Base-by-base conservation (phyloP, 2,329 filamentous ascomycete genomes). In the Onygenales sp. region DNA sequence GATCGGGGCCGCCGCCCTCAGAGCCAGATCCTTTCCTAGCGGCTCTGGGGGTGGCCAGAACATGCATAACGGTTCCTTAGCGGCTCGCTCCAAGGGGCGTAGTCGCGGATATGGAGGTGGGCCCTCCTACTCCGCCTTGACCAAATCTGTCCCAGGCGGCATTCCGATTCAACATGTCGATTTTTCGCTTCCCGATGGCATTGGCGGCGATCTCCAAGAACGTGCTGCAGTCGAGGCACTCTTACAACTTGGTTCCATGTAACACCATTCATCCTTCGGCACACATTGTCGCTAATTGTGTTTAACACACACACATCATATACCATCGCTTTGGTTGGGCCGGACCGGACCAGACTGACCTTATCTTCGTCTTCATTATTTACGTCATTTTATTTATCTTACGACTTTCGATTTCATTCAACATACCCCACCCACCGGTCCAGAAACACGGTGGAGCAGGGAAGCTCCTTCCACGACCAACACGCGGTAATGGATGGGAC, bases 1-100 rank as follows among this genome's bases (percentile, higher is more conserved):
- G 51, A 86, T 95, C 57, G 92, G 90, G 52, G 88, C 91, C 33
- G 89, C 87, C 52, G 88, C 88, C 59, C 79, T 96, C 61, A 84
- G 91, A 72, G 84, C 77, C 70, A 80, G 72, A 73, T 83, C 69
- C 65, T 74, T 73, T 62, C 69, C 65, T 63, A 69, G 60, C 67
- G 76, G 68, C 70, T 76, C 65, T 53, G 67, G 67, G 36, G 71
- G 72, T 51, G 70, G 69, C 52, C 5, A 14, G 10, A 36, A 48
- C 21, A 39, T 48, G 7, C 21, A 37, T 32, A 39, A 48, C 14
- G 27, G 58, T 63, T n/a, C 48, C 48, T 72, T 63, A 69, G 72
- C 60, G 70, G 77, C 58, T 42, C 64, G 69, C 56, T 58, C 61
- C 11, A 56, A 56, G 55, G 55, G 54, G 21, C 58, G 56, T 27